Evolutionary conservation across 306 rosid species (phyloP).

Genomic region (Cicer pinnatifidum): DNA sequence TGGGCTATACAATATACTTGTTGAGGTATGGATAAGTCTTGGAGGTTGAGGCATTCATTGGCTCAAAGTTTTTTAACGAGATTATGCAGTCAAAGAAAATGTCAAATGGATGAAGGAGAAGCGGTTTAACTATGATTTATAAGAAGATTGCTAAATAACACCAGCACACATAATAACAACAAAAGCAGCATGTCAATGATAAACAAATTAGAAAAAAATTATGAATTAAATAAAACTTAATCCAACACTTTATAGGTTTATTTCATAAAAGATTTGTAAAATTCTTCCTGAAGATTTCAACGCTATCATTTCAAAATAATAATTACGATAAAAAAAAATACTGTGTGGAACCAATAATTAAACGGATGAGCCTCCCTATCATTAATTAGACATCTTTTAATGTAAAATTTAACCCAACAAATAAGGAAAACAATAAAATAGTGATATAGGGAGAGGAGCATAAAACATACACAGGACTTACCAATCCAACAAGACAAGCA

Average conservation of each 20-base stretch:
- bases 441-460: slow-evolving; percentile 28
- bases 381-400: slow-evolving; percentile 22
- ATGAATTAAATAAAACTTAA: slow-evolving; percentile 25
- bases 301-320: slow-evolving; percentile 23
- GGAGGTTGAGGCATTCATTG: too few species aligned
- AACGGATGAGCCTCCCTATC: slow-evolving; percentile 25
- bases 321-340: neutral
- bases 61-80: too few species aligned
- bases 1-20: too few species aligned
- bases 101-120: too few species aligned
- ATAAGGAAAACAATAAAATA: slow-evolving; percentile 33
- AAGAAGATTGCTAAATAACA: slow-evolving; percentile 8
- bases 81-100: too few species aligned
- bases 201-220: neutral
- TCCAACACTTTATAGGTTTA: slow-evolving; percentile 24
- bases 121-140: too few species aligned
- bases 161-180: neutral
- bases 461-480: slow-evolving; percentile 51
- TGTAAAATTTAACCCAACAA: slow-evolving; percentile 22
- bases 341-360: slow-evolving; percentile 8
- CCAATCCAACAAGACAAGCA: slow-evolving; percentile 98
- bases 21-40: too few species aligned
- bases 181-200: slow-evolving; percentile 16
- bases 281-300: slow-evolving; percentile 31
- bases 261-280: slow-evolving; percentile 27